These are phyloP conservation scores for Melampsora americana DNA, from an alignment of 1,284 basidiomycete genomes.

Conservation along the genomic window DNA sequence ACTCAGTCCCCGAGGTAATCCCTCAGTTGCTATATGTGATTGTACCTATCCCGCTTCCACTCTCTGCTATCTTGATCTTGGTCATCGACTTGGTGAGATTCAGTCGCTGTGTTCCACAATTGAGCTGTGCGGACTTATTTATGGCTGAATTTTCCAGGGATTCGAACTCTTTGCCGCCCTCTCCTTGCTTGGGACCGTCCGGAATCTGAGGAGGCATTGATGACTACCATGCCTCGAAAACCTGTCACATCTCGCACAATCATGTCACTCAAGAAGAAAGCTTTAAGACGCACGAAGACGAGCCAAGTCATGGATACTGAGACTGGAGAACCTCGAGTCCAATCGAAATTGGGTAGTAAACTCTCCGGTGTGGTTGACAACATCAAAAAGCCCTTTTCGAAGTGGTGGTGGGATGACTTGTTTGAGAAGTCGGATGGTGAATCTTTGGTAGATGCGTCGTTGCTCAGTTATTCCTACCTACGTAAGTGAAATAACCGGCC, in stretches of 20 bases:
- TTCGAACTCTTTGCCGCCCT: slow-evolving; percentile 67
- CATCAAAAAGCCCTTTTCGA: slow-evolving; percentile 61
- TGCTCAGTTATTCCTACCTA: slow-evolving; percentile 67
- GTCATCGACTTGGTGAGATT: slow-evolving; percentile 61
- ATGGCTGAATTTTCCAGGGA: slow-evolving; percentile 56
- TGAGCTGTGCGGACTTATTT: slow-evolving; percentile 8
- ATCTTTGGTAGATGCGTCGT: slow-evolving; percentile 62
- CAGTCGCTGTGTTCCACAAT: background rate
- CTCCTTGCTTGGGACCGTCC: slow-evolving; percentile 68
- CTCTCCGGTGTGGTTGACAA: slow-evolving; percentile 56
- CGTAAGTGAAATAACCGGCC: slow-evolving; percentile 63
- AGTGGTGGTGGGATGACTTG: slow-evolving; percentile 63
- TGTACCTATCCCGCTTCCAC: slow-evolving; percentile 65
- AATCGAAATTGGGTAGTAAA: slow-evolving; percentile 56
- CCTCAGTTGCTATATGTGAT: slow-evolving; percentile 57
- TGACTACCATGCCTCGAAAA: slow-evolving; percentile 66
- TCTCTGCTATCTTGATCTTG: slow-evolving; percentile 67
- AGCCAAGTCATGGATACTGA: slow-evolving; percentile 61
- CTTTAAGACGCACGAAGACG: slow-evolving; percentile 63
- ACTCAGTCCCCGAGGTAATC: slow-evolving; percentile 67
- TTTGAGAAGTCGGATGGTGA: slow-evolving; percentile 62
- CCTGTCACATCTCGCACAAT: slow-evolving; percentile 64
- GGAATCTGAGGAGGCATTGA: slow-evolving; percentile 64
- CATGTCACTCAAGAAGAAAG: slow-evolving; percentile 61
- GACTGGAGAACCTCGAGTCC: slow-evolving; percentile 55